A percentile compares a stretch with the other conserved stretches of the same genome.
phyloP scores from a whole-genome alignment of 495 filamentous ascomycete species.

The Podospora tetraspora region DNA sequence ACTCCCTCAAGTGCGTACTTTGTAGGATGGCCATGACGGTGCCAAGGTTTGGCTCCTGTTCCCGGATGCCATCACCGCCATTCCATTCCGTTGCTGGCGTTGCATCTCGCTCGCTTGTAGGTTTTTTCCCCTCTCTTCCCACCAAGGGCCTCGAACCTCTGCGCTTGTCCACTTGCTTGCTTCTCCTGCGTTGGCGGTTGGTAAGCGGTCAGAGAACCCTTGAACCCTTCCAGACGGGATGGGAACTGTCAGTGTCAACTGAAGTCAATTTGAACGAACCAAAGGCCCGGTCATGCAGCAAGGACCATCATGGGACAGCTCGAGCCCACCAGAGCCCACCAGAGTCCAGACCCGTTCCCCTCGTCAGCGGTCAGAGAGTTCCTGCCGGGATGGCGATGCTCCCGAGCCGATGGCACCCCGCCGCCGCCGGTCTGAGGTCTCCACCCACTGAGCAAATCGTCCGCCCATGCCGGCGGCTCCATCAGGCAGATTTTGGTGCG shows the following conservation, averaged over 20 bases:
- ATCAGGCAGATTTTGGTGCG: constrained; percentile 12
- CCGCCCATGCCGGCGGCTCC: constrained; percentile 15
- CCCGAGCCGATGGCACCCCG: constrained; percentile 12
- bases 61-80: not conserved
- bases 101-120: not conserved
- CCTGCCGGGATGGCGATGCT: not conserved
- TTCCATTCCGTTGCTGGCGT: not conserved
- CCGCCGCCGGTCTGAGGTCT: not conserved
- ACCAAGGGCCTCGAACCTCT: not conserved
- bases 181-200: not conserved
- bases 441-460: not conserved
- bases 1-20: too few relatives aligned
- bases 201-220: not conserved
- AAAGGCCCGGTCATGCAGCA: not conserved
- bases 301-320: not conserved
- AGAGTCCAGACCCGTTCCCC: not conserved
- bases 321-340: not conserved
- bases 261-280: not conserved
- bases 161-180: not conserved
- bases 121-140: not conserved
- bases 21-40: not conserved
- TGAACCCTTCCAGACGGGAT: not conserved
- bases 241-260: not conserved
- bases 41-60: not conserved
- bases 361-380: not conserved